Percentiles rank a stretch among this genome's conserved stretches.
Conservation (phyloP, 1,139 yeast genomes). For the Candida sp. region DNA sequence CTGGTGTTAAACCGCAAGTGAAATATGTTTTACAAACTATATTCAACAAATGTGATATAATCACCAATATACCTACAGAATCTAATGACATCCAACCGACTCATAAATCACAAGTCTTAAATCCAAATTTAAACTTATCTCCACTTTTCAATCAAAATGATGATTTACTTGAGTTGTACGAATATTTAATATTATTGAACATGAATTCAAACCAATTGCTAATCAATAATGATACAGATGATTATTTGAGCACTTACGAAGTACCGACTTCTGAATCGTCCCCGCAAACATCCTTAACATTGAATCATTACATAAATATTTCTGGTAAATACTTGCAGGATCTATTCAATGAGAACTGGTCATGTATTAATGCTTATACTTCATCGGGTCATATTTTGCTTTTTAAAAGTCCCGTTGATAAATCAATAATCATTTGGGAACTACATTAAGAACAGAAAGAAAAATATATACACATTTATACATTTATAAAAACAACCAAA, state of each 20-base stretch:
- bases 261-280: conserved; percentile 1
- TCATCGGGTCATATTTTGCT: neutral
- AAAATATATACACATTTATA: neutral
- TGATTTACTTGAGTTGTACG: conserved; percentile 2
- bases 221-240: neutral
- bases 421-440: neutral
- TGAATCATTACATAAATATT: neutral
- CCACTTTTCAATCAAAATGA: neutral
- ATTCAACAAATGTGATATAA: conserved; percentile 3
- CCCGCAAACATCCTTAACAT: neutral
- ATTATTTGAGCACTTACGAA: conserved; percentile 2
- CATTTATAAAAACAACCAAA: neutral
- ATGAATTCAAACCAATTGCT: conserved; percentile 1
- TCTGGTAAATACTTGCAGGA: neutral
- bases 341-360: neutral
- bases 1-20: conserved; percentile 3
- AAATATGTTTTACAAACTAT: neutral
- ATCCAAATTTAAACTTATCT: neutral
- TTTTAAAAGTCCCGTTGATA: conserved; percentile 1
- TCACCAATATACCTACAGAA: neutral
- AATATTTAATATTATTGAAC: conserved; percentile 2
- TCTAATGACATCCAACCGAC: neutral
- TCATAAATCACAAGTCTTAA: neutral
- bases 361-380: neutral
- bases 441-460: neutral